These are phyloP conservation scores for Trichoderma afroharzianum DNA, from an alignment of 2,329 filamentous ascomycete genomes.

Conservation along the genomic window DNA sequence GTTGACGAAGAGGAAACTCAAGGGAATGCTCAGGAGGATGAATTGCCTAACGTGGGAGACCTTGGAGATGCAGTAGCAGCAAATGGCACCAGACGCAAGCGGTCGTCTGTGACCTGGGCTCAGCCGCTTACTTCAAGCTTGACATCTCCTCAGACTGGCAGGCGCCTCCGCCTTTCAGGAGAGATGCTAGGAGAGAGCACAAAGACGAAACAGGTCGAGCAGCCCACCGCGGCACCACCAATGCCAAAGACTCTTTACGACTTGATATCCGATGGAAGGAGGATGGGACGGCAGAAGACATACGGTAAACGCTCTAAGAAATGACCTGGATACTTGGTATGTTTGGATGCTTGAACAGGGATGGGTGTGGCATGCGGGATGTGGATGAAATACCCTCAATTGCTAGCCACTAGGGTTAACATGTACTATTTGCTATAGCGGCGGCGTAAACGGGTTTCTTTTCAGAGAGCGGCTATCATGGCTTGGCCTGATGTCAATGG, in stretches of 20 bases:
- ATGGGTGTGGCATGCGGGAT: neutral
- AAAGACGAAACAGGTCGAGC: neutral
- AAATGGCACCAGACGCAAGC: neutral
- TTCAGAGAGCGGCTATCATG: neutral
- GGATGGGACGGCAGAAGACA: neutral
- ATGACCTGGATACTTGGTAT: neutral
- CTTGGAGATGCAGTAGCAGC: neutral
- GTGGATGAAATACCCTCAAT: neutral
- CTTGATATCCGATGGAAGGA: neutral
- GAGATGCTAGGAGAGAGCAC: neutral
- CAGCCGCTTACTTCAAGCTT: neutral
- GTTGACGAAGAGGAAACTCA: neutral
- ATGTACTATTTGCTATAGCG: neutral
- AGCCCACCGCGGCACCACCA: neutral
- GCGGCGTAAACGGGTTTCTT: neutral
- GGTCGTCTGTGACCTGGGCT: neutral
- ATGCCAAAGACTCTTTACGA: neutral
- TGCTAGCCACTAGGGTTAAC: neutral
- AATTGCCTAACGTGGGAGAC: too few species aligned
- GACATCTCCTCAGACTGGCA: neutral
- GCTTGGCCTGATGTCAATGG: neutral
- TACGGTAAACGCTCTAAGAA: slow-evolving; percentile 1
- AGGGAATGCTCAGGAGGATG: neutral
- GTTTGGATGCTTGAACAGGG: neutral
- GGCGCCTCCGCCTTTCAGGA: neutral